phyloP scores from a whole-genome alignment of 164 flowering plant species.

The Chimonanthus salicifolius region DNA sequence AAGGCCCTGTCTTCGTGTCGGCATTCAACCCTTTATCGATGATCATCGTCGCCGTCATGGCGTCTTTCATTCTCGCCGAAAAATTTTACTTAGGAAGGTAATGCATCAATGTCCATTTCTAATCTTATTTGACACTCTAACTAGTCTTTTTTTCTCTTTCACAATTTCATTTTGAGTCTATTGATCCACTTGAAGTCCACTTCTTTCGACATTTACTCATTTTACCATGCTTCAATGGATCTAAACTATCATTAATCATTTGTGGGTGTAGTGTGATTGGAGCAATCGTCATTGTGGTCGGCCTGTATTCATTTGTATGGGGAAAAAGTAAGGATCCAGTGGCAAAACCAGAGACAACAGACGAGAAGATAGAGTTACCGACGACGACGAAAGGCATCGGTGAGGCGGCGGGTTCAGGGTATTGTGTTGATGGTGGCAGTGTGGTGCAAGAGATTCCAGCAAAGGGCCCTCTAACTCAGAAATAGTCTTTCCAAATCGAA shows the following conservation, averaged over 20 bases:
- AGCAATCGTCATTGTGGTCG: constrained; percentile 40
- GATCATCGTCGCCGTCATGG: constrained; percentile 71
- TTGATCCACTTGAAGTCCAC: too few relatives aligned
- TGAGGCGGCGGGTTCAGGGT: too few relatives aligned
- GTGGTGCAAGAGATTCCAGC: constrained; percentile 2
- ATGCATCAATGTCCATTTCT: neutral
- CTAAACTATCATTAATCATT: neutral
- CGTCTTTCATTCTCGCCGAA: constrained; percentile 59
- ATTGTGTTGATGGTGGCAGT: neutral
- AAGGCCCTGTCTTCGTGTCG: constrained; percentile 86
- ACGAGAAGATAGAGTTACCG: constrained; percentile 29
- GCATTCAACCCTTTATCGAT: constrained; percentile 81
- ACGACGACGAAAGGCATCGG: constrained; percentile 3
- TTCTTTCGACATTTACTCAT: too few relatives aligned
- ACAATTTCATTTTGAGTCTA: too few relatives aligned
- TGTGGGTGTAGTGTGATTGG: constrained; percentile 39
- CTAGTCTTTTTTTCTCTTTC: too few relatives aligned
- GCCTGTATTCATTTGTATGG: constrained; percentile 57
- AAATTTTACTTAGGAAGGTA: constrained; percentile 81
- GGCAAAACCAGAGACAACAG: neutral
- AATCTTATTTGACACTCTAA: too few relatives aligned
- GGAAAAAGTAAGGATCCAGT: constrained; percentile 51
- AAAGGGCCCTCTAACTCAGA: neutral
- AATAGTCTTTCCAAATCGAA: neutral
- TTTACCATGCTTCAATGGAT: neutral